Evolutionary conservation across 495 filamentous ascomycete species (phyloP), one percentile per base, ranked within the genome.

Genomic region (Neurospora sublineolata): DNA sequence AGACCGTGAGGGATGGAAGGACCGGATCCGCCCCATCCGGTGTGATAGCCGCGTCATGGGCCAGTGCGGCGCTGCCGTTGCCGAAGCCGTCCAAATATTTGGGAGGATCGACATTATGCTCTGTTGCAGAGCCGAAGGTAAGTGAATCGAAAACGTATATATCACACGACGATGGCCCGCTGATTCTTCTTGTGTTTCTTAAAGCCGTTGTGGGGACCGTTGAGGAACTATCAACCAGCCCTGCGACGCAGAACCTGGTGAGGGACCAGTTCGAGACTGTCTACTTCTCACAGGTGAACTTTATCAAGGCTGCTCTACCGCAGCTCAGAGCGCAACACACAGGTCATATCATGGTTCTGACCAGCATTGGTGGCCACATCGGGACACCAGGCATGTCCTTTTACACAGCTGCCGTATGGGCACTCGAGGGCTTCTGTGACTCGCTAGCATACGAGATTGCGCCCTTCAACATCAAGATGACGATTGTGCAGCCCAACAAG

Each of bases 401-500:
- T 85, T 96, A 95, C 79, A 93, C 92, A 75, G 94, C 95, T 60
- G 89, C 93, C 33, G 93, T 92, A 46, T 97, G 96, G 93, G 95
- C 94, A 9, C 87, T 98, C 7, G 95, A 99, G 81, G 95, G 95
- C n/a, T 97, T 95, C 80, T 97, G 93, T 81, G 94, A 97, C 87
- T 95, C 93, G 67, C 85, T 99, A 12, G 94, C 94, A 1, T 99
- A 97, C 82, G 95, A 99, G 81, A 91, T 99, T 69, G 95, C 95
- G 0, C 95, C 95, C 1, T 98, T 97, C 86, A 97, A 97, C 80
- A 89, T 98, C 84, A 97, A 94, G 80, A 87, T 97, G 76, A 97
- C 93, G 42, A 94, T 99, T 76, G 89, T 99, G 58, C 95, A 99
- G 83, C 93, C 94, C 71, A 86, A 87, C 76, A 87, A 88, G 79